Evolutionary conservation across 1,284 basidiomycete species (phyloP), one percentile per base, ranked within the genome.

Genomic region (Lentinula novae-zelandiae): DNA sequence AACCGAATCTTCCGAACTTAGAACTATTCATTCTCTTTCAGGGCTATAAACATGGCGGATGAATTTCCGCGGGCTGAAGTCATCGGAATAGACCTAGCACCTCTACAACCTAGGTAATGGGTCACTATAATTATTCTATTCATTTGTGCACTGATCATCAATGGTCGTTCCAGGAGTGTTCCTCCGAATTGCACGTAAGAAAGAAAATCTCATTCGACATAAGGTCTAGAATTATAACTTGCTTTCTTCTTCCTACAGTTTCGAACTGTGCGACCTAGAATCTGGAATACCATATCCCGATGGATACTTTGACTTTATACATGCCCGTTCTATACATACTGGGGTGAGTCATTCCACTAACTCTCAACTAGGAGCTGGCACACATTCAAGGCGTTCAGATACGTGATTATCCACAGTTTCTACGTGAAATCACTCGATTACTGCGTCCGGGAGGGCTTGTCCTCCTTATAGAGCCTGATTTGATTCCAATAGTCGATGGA

Each of bases 391-490:
- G 48, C 48, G 61, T 61, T 17, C 67, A 87, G 85, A 84, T 89
- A 63, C 76, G 76, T 61, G 73, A 87, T 67, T 87, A 87, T 66
- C 78, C 81, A 49, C 76, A 76, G 46, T 80, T 89, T 65, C 67
- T 89, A 8, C 75, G 76, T 60, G 84, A 89, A 72, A 76, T 86
- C 54, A 79, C 77, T 48, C 84, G 86, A 64, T 74, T 89, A 64
- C 78, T 89, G 40, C 83, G 86, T 36, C 86, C 86, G 36, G 87
- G 87, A 61, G 87, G 87, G n/a, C 76, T 89, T 46, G 75, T 87
- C 63, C 78, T 89, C 60, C 71, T 89, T 55, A 81, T 87, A 62
- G 87, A 89, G 63, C 78, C 82, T 17, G 82, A 83, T 67, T 72
- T 79, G 48, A 75, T 75, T 46, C 83, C 84, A 10, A 73, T 79